Evolutionary conservation across 2,329 filamentous ascomycete genomes (phyloP).

Genomic region (Microcyclosporella mali): DNA sequence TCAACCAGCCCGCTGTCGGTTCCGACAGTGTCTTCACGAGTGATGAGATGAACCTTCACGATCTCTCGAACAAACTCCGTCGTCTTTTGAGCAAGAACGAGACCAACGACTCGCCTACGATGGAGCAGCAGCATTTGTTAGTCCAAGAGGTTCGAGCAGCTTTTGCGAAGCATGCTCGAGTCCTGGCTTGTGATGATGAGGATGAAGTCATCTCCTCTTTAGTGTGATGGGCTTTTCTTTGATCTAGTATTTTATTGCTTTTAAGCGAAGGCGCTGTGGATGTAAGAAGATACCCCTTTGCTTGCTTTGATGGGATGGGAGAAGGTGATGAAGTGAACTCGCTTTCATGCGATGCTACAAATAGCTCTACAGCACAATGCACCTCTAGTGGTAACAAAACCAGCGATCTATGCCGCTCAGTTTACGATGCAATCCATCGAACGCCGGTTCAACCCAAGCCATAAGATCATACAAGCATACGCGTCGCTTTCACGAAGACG

Average conservation of each 20-base stretch:
- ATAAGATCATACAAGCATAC: neutral
- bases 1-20: slow-evolving; percentile 22
- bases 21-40: slow-evolving; percentile 5
- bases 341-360: neutral
- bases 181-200: neutral
- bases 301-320: neutral
- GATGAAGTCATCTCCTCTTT: slow-evolving; percentile 12
- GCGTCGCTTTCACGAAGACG: neutral
- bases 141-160: slow-evolving; percentile 12
- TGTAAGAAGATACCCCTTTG: neutral
- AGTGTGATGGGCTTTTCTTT: slow-evolving; percentile 1
- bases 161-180: slow-evolving; percentile 2
- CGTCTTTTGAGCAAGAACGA: slow-evolving; percentile 10
- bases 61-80: slow-evolving; percentile 11
- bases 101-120: neutral
- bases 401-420: too few relatives aligned
- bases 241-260: slow-evolving; percentile 2
- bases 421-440: too few relatives aligned
- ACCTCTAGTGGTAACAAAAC: too few relatives aligned
- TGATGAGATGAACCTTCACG: slow-evolving; percentile 12
- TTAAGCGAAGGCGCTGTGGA: slow-evolving; percentile 5
- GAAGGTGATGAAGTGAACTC: neutral
- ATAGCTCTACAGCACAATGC: too few relatives aligned
- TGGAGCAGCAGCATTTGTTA: slow-evolving; percentile 1
- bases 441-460: neutral